Base-by-base conservation (phyloP, 768 basidiomycete genomes). In the Tylopilus subfusipes region DNA sequence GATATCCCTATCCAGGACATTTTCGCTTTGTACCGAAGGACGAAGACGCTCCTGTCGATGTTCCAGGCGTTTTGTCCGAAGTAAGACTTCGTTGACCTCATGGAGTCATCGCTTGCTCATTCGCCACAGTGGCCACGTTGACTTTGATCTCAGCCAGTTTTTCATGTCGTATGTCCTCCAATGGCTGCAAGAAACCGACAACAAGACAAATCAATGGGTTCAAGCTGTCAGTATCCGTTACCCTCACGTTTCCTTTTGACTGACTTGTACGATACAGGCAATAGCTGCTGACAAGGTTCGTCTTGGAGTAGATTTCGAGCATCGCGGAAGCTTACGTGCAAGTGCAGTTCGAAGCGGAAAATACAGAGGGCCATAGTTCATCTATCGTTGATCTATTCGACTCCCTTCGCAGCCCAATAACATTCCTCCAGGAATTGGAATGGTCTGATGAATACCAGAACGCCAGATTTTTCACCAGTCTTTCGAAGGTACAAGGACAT, bases 331-430 rank as follows among this genome's bases (percentile, higher is more conserved):
- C 55, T 58, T 25, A 61, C 45, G 43, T 53, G 44, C 19, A 9
- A 8, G 34, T 42, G 25, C n/a, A 89, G 86, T 92, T 91, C 60
- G 79, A 93, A 76, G 78, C 91, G 52, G 81, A 93, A 73, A 80
- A 89, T 56, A 55, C 76, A 12, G 84, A 90, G 70, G 90, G 90
- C 0, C 91, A 95, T 64, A 96, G 93, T 62, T 94, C 95, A n/a
- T 98, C 96, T 0, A 95, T 99, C 51, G 86, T 94, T 22, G 97
- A 99, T 71, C 78, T 99, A 1, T 98, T 98, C 64, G 93, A 93
- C 58, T 97, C 94, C 3, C 78, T 98, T 51, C 84, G 91, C 48
- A 93, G 90, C 62, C 93, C 96, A 0, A 87, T 94, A 63, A 81
- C 82, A 53, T 94, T 97, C 72, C 71, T 99, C 42, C 82, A 91